A percentile compares a stretch with the other conserved stretches of the same genome.
phyloP scores from a whole-genome alignment of 768 basidiomycete species.

The Psilocybe cubensis region DNA sequence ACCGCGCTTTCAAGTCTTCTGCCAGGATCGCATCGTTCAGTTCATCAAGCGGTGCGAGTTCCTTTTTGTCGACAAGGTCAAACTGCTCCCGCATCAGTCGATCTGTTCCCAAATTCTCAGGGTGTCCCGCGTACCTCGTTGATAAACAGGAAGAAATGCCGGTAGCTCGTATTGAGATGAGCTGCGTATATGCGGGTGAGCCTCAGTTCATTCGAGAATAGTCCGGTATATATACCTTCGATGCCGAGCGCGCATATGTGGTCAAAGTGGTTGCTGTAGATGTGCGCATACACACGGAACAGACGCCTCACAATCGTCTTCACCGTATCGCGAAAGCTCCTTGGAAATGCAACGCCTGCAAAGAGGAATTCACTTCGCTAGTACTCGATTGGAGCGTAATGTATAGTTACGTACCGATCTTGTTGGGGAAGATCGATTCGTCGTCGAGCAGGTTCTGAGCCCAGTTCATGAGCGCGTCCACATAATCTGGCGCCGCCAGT shows the following conservation, averaged over 20 bases:
- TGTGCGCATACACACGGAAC: constrained; percentile 97
- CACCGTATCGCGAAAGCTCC: constrained; percentile 87
- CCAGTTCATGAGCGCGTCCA: constrained; percentile 99
- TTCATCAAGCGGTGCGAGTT: constrained; percentile 92
- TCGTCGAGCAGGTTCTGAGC: constrained; percentile 92
- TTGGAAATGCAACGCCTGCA: constrained; percentile 87
- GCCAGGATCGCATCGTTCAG: constrained; percentile 87
- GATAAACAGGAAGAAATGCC: constrained; percentile 97
- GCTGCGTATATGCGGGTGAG: constrained; percentile 50
- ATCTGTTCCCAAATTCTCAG: background rate
- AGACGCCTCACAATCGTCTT: constrained; percentile 90
- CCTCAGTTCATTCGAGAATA: background rate
- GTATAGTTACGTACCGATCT: constrained; percentile 68
- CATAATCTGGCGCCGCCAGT: constrained; percentile 93
- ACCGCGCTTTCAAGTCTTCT: constrained; percentile 49
- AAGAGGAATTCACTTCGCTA: background rate
- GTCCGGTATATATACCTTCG: constrained; percentile 66
- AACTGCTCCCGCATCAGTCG: constrained; percentile 55
- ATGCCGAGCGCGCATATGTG: constrained; percentile 98
- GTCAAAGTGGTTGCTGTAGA: constrained; percentile 99
- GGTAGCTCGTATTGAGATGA: constrained; percentile 97
- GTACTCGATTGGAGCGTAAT: background rate
- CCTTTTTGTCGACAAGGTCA: constrained; percentile 94
- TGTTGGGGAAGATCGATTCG: constrained; percentile 90
- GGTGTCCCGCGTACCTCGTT: constrained; percentile 71